Base-by-base conservation (phyloP, 208 protist genomes). In the Acanthamoeba healyi region DNA sequence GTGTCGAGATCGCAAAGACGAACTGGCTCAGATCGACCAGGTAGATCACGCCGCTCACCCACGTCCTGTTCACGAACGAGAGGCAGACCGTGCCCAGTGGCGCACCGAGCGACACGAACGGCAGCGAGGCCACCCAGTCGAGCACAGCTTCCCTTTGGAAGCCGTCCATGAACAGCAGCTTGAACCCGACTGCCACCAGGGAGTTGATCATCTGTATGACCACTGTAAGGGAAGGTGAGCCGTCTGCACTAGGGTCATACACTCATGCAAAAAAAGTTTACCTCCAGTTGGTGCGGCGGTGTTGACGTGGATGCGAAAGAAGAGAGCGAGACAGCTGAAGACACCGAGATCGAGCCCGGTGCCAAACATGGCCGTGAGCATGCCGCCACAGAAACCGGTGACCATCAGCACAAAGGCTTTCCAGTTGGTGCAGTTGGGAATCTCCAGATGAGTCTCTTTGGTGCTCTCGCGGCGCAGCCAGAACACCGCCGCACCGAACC, bases 301-400 rank as follows among this genome's bases (percentile, higher is more conserved):
- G 44, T 94, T 94, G 86, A 70, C 44, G 72, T 49, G 49, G 12
- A 94, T 74, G 40, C 91, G 91, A 32, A 89, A 94, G 91, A 89
- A 17, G 26, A 94, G 91, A 3, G 91, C 89, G 1, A 94, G 91
- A 29, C 49, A 70, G 29, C 22, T 44, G 36, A 94, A 94, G 19
- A 63, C 40, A 24, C 58, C 42, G 29, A 94, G 40, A 40, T 94
- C 91, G 22, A 94, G 36, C 12, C 91, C 91, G 19, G 34, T 89
- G 38, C 91, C 91, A 24, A 63, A 51, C 51, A 94, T 87, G 40
- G 91, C 38, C 38, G 91, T 58, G 19, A 94, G 72, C 72, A 94
- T 51, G 32, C 91, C 91, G 10, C 91, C 91, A 19, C 40, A 49
- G 79, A 94, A 72, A 70, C 91, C 91, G 22, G 54, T 63, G 9